phyloP scores from a whole-genome alignment of 164 flowering plant genomes.

The Euptelea pleiosperma region DNA sequence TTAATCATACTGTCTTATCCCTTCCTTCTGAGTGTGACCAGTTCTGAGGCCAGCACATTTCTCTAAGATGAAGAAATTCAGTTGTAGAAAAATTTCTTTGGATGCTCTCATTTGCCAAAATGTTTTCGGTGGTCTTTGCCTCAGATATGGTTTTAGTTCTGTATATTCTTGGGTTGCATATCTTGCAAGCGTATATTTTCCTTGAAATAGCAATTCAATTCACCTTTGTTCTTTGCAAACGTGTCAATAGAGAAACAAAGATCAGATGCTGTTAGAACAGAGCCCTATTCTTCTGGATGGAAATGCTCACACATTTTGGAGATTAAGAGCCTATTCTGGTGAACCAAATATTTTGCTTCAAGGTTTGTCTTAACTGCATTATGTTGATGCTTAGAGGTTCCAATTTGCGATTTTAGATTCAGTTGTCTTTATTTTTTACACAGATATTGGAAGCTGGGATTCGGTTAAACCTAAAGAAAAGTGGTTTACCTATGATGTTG shows the following conservation, averaged over 20 bases:
- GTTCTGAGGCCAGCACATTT: too few relatives aligned
- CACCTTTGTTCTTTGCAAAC: not conserved
- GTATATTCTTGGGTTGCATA: too few relatives aligned
- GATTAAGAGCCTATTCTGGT: constrained; percentile 34
- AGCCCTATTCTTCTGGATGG: constrained; percentile 45
- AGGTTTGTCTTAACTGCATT: constrained; percentile 33
- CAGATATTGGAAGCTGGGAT: constrained; percentile 32
- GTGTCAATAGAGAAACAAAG: constrained; percentile 31
- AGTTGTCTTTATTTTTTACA: not conserved
- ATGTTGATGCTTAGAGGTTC: constrained; percentile 16
- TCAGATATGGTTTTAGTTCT: too few relatives aligned
- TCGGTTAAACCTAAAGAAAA: constrained; percentile 23
- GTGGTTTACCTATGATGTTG: constrained; percentile 34
- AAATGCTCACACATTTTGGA: constrained; percentile 63
- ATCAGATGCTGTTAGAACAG: constrained; percentile 62
- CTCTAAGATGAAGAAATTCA: too few relatives aligned
- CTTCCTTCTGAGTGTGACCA: too few relatives aligned
- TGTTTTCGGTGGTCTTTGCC: too few relatives aligned
- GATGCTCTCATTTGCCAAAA: too few relatives aligned
- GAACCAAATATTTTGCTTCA: constrained; percentile 45
- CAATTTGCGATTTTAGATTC: constrained; percentile 12
- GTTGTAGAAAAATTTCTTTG: too few relatives aligned
- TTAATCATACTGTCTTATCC: too few relatives aligned
- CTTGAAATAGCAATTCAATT: not conserved
- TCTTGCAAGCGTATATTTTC: not conserved